phyloP scores from a whole-genome alignment of 164 flowering plant genomes.

The Chimonanthus praecox region DNA sequence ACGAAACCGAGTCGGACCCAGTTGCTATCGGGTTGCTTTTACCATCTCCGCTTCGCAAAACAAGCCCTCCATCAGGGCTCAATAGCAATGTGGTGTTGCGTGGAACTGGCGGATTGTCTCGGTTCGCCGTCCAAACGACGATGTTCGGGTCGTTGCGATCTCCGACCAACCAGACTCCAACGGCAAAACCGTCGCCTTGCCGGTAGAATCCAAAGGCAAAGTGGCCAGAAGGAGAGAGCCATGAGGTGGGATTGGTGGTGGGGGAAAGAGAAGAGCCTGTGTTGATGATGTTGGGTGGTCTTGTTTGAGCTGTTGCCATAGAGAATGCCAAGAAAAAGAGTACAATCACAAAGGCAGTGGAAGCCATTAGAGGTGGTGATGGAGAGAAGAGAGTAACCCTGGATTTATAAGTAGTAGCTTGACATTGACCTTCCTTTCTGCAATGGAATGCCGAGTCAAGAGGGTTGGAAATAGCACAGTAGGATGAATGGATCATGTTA shows the following conservation, averaged over 20 bases:
- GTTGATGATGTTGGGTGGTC: background rate
- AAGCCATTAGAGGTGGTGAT: background rate
- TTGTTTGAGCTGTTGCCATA: background rate
- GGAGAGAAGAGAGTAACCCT: no score
- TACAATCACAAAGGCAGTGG: background rate
- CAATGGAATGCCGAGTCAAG: no score
- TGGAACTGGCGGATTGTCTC: conserved; percentile 12
- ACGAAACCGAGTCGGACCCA: conserved; percentile 9
- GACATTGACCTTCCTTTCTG: no score
- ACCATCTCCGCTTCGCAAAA: background rate
- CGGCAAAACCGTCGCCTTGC: background rate
- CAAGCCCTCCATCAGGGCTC: conserved; percentile 6
- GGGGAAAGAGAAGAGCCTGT: background rate
- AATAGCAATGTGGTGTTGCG: background rate
- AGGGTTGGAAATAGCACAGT: no score
- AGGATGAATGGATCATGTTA: no score
- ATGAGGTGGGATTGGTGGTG: background rate
- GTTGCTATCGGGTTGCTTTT: background rate
- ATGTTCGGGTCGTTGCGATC: background rate
- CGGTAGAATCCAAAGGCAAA: background rate
- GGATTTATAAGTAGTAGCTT: no score
- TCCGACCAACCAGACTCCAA: background rate
- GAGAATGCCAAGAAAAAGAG: background rate
- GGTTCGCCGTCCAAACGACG: background rate
- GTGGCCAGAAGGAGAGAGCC: background rate